Conservation (phyloP, 352 stramenopile species). For the Globisporangium ultimum region DNA sequence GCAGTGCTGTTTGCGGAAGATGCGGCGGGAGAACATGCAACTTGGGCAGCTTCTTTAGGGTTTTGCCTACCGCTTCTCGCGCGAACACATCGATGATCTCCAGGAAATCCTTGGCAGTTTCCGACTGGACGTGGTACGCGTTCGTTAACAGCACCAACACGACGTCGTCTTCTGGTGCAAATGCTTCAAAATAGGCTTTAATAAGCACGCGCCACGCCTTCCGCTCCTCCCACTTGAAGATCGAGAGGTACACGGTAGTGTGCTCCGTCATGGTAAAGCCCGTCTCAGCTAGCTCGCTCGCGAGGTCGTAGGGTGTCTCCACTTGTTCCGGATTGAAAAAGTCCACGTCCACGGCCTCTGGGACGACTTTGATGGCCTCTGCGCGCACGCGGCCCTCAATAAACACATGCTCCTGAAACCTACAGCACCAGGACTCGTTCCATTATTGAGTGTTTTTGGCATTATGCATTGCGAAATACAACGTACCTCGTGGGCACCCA, state of each 20-base stretch:
- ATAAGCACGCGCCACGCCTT: slow-evolving; percentile 91
- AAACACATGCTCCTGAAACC: slow-evolving; percentile 80
- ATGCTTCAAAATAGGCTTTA: slow-evolving; percentile 78
- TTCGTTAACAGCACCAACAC: slow-evolving; percentile 86
- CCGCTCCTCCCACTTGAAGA: slow-evolving; percentile 94
- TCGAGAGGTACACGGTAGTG: slow-evolving; percentile 85
- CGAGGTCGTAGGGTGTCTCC: slow-evolving; percentile 44
- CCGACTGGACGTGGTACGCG: slow-evolving; percentile 69
- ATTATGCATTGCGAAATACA: no score
- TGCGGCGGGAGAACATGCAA: slow-evolving; percentile 64
- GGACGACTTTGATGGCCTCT: slow-evolving; percentile 67
- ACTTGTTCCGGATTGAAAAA: slow-evolving; percentile 80
- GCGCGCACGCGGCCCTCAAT: slow-evolving; percentile 47
- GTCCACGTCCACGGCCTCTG: slow-evolving; percentile 86
- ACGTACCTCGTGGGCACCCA: slow-evolving; percentile 85
- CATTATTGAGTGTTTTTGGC: neutral
- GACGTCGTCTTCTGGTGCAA: slow-evolving; percentile 56
- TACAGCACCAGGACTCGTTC: slow-evolving; percentile 4
- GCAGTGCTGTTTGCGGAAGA: slow-evolving; percentile 52
- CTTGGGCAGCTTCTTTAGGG: slow-evolving; percentile 42
- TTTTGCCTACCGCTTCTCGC: slow-evolving; percentile 35
- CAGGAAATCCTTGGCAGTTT: slow-evolving; percentile 46
- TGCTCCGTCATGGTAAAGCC: slow-evolving; percentile 24
- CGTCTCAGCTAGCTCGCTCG: slow-evolving; percentile 17
- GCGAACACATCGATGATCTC: slow-evolving; percentile 57